phyloP scores from a whole-genome alignment of 352 stramenopile species.

The Sclerospora graminicola region DNA sequence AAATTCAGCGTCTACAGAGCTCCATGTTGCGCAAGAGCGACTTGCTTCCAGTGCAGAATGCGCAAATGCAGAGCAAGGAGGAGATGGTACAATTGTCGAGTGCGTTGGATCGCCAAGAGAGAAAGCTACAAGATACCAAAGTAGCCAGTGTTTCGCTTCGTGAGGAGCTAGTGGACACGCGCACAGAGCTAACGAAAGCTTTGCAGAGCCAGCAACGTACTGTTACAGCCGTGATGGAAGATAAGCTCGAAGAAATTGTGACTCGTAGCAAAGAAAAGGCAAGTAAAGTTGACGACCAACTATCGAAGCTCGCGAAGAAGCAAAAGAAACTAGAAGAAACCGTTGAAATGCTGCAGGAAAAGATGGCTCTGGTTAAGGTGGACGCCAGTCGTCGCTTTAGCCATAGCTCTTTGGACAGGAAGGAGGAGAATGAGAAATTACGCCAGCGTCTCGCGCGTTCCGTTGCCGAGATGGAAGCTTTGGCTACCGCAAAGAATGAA shows the following conservation, averaged over 20 bases:
- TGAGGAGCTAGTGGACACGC: slow-evolving; percentile 43
- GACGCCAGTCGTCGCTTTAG: slow-evolving; percentile 24
- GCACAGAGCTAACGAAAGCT: slow-evolving; percentile 46
- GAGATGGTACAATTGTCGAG: slow-evolving; percentile 44
- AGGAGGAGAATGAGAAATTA: slow-evolving; percentile 31
- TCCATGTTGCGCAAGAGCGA: slow-evolving; percentile 39
- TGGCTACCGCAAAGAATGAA: slow-evolving; percentile 30
- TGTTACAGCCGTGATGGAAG: slow-evolving; percentile 33
- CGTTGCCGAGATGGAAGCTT: slow-evolving; percentile 35
- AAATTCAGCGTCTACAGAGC: slow-evolving; percentile 44
- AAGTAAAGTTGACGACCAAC: slow-evolving; percentile 39
- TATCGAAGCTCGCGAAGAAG: slow-evolving; percentile 38
- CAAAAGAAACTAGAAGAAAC: slow-evolving; percentile 50
- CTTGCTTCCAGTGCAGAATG: slow-evolving; percentile 37
- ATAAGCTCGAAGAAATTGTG: slow-evolving; percentile 38
- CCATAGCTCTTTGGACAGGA: slow-evolving; percentile 11
- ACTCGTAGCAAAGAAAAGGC: slow-evolving; percentile 35
- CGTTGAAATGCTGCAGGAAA: slow-evolving; percentile 29
- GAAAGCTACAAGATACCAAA: slow-evolving; percentile 48
- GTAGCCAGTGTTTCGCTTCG: slow-evolving; percentile 26
- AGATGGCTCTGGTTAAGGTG: slow-evolving; percentile 29
- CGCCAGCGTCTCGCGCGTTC: slow-evolving; percentile 39
- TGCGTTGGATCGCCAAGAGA: slow-evolving; percentile 54
- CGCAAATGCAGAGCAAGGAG: slow-evolving; percentile 51
- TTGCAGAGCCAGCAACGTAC: slow-evolving; percentile 41